phyloP scores from a whole-genome alignment of 73 alveolate species.

The Paramecium primaurelia region DNA sequence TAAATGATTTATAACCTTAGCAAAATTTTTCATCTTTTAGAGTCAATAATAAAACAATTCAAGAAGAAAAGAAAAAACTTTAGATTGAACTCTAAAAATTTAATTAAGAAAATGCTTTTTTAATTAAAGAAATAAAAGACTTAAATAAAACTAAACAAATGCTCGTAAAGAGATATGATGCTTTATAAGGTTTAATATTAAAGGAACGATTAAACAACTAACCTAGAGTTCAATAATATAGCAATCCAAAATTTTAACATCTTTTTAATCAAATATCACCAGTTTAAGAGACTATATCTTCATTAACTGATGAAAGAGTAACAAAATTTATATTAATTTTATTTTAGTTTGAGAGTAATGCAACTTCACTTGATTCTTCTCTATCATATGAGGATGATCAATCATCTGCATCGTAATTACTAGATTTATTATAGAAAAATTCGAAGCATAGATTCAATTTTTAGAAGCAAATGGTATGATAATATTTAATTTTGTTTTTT shows the following conservation, averaged over 20 bases:
- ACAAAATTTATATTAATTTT: neutral
- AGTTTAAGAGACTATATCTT: conserved; percentile 10
- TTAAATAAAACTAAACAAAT: neutral
- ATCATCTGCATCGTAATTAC: neutral
- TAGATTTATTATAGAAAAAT: neutral
- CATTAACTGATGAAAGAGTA: conserved; percentile 35
- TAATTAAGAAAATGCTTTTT: neutral
- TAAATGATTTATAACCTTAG: neutral
- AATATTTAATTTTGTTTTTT: neutral
- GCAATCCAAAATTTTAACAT: neutral
- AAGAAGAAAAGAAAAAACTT: neutral
- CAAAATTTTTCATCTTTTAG: neutral
- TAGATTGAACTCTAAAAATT: neutral
- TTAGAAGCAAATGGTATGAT: neutral
- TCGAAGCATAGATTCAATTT: neutral
- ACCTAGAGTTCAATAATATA: neutral
- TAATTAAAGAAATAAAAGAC: neutral
- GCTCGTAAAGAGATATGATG: neutral
- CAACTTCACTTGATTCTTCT: conserved; percentile 1
- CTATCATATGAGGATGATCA: neutral
- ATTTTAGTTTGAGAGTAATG: conserved; percentile 42
- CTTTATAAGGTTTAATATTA: neutral
- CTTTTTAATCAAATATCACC: conserved; percentile 2
- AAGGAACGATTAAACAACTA: neutral
- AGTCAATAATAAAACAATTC: neutral